These are phyloP conservation scores for Schizosaccharomyces osmophilus DNA, from an alignment of 805 yeast species.

Conservation along the genomic window DNA sequence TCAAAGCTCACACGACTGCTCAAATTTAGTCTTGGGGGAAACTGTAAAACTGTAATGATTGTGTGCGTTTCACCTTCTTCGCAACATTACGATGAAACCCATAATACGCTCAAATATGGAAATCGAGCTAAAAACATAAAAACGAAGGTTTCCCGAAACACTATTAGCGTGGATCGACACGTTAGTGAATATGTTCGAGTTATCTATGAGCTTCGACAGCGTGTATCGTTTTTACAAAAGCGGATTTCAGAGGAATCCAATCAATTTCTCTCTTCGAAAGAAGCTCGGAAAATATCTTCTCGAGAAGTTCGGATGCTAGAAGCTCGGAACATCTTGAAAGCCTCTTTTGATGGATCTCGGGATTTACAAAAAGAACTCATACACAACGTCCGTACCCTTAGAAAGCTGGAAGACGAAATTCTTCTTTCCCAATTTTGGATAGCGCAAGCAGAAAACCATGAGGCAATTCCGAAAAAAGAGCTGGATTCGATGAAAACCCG, in stretches of 20 bases:
- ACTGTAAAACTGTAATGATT: constrained; percentile 87
- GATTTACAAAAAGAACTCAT: background rate
- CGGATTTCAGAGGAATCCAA: background rate
- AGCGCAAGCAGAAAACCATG: background rate
- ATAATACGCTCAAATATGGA: constrained; percentile 76
- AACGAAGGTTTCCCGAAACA: constrained; percentile 52
- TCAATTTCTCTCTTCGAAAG: background rate
- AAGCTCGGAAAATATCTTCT: background rate
- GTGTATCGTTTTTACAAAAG: constrained; percentile 39
- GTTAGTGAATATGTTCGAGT: constrained; percentile 64
- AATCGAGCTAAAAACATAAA: constrained; percentile 76
- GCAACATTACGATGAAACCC: constrained; percentile 74
- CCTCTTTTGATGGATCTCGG: background rate
- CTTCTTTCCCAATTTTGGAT: background rate
- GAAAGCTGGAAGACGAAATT: background rate
- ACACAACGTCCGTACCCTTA: background rate
- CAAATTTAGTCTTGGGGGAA: constrained; percentile 78
- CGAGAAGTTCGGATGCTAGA: background rate
- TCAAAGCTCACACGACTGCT: constrained; percentile 69
- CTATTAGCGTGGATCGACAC: constrained; percentile 53
- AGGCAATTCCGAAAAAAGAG: background rate
- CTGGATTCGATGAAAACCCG: background rate
- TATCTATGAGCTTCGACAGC: constrained; percentile 58
- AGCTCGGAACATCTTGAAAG: background rate
- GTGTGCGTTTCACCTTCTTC: constrained; percentile 80